Evolutionary conservation across 768 basidiomycete species (phyloP).

Genomic region (Hygrophoropsis aurantiaca): DNA sequence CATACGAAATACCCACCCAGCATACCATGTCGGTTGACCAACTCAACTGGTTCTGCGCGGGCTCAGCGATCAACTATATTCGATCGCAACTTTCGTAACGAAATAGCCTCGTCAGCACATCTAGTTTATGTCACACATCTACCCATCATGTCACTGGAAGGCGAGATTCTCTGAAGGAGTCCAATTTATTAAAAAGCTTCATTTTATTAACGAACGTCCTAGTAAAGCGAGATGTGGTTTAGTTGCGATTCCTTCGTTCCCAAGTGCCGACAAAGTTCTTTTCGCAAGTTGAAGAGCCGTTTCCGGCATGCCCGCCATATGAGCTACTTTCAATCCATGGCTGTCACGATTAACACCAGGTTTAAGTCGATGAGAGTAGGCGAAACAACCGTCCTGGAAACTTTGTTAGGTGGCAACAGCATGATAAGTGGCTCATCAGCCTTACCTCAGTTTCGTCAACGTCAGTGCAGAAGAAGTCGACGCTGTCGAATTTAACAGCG

Average conservation of each 20-base stretch:
- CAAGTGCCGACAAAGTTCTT: slow-evolving; percentile 47
- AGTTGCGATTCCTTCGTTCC: slow-evolving; percentile 21
- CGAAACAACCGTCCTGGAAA: slow-evolving; percentile 68
- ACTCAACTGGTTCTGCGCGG: slow-evolving; percentile 84
- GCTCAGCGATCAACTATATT: slow-evolving; percentile 90
- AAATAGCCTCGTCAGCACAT: too few relatives aligned
- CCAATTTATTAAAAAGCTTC: too few relatives aligned
- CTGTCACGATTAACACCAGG: slow-evolving; percentile 89
- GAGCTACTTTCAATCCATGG: slow-evolving; percentile 88
- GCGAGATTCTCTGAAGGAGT: too few relatives aligned
- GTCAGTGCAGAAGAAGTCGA: slow-evolving; percentile 89
- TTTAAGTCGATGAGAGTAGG: slow-evolving; percentile 78
- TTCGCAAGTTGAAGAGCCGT: slow-evolving; percentile 60
- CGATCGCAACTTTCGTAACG: slow-evolving; percentile 48
- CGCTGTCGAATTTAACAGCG: slow-evolving; percentile 50
- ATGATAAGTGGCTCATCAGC: slow-evolving; percentile 2
- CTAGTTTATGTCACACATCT: too few relatives aligned
- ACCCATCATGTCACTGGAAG: too few relatives aligned
- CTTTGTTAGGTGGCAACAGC: not conserved
- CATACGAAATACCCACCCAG: slow-evolving; percentile 67
- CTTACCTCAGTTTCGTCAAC: slow-evolving; percentile 77
- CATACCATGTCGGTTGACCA: slow-evolving; percentile 94
- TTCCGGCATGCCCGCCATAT: slow-evolving; percentile 79
- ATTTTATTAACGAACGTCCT: slow-evolving; percentile 28
- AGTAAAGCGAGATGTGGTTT: slow-evolving; percentile 30